Conservation (phyloP, 1,284 basidiomycete species). For the Malassezia furfur region DNA sequence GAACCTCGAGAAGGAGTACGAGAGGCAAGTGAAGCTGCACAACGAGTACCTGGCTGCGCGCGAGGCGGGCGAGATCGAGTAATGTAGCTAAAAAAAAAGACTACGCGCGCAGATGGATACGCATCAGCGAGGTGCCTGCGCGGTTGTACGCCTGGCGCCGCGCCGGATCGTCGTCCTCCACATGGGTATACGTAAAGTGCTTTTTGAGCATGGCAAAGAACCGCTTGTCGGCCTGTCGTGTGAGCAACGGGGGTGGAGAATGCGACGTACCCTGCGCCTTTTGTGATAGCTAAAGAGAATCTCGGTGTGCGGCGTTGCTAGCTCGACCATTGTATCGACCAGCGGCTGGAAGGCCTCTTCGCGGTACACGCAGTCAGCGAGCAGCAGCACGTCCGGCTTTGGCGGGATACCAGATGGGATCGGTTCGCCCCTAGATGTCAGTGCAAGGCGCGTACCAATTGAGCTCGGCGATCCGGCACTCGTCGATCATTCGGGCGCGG, state of each 20-base stretch:
- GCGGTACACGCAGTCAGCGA: constrained; percentile 78
- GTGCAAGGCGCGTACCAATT: constrained; percentile 18
- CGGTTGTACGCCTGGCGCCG: constrained; percentile 26
- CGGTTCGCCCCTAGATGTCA: constrained; percentile 37
- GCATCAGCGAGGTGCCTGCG: constrained; percentile 32
- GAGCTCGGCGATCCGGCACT: constrained; percentile 22
- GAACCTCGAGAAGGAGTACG: constrained; percentile 69
- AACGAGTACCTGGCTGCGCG: constrained; percentile 35
- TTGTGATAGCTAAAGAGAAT: constrained; percentile 85
- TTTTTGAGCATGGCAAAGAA: constrained; percentile 77
- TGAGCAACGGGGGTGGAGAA: background rate
- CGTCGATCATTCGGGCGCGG: constrained; percentile 1
- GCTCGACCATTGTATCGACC: constrained; percentile 65
- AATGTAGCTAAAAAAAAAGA: background rate
- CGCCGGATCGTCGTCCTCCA: constrained; percentile 45
- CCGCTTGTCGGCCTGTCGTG: constrained; percentile 68
- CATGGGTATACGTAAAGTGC: constrained; percentile 67
- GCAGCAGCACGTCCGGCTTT: constrained; percentile 54
- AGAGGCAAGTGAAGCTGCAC: constrained; percentile 54
- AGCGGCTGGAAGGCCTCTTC: constrained; percentile 77
- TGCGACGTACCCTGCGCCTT: constrained; percentile 62
- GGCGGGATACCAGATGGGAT: constrained; percentile 46
- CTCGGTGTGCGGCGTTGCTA: constrained; percentile 52
- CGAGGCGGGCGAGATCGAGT: constrained; percentile 29
- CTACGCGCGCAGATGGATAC: background rate